phyloP scores from a whole-genome alignment of 1,139 yeast species.

The Yamadazyma atmosphaerica region DNA sequence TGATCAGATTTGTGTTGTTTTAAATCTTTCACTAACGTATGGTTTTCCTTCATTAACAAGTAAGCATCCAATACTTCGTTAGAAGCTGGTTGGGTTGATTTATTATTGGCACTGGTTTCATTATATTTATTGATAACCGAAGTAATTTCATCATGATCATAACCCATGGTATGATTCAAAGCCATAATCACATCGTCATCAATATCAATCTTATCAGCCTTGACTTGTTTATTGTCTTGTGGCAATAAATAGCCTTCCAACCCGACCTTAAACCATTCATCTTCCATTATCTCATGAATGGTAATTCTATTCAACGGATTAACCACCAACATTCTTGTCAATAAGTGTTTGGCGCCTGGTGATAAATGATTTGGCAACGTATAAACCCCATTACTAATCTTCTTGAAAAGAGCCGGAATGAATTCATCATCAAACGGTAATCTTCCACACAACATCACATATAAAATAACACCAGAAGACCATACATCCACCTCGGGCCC shows the following conservation, averaged over 20 bases:
- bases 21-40: slow-evolving; percentile 63
- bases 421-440: slow-evolving; percentile 97
- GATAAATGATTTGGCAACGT: slow-evolving; percentile 88
- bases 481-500: slow-evolving; percentile 99
- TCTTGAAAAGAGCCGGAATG: slow-evolving; percentile 93
- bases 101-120: slow-evolving; percentile 2
- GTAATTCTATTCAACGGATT: slow-evolving; percentile 95
- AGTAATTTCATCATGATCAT: slow-evolving; percentile 81
- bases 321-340: slow-evolving; percentile 93
- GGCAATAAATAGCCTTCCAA: slow-evolving; percentile 84
- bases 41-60: slow-evolving; percentile 82
- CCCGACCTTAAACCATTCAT: slow-evolving; percentile 89
- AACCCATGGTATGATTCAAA: slow-evolving; percentile 87
- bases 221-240: slow-evolving; percentile 51
- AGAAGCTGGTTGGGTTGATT: background rate
- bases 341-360: slow-evolving; percentile 80
- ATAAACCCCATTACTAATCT: slow-evolving; percentile 93
- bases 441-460: slow-evolving; percentile 96
- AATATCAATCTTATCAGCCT: slow-evolving; percentile 47
- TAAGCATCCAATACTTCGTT: slow-evolving; percentile 93
- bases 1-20: slow-evolving; percentile 54
- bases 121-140: slow-evolving; percentile 60
- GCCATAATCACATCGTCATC: slow-evolving; percentile 83
- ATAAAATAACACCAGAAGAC: slow-evolving; percentile 96
- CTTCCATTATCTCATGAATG: slow-evolving; percentile 90